Evolutionary conservation across 495 filamentous ascomycete species (phyloP), one percentile per base, ranked within the genome.

Genomic region (Alectoria sarmentosa): DNA sequence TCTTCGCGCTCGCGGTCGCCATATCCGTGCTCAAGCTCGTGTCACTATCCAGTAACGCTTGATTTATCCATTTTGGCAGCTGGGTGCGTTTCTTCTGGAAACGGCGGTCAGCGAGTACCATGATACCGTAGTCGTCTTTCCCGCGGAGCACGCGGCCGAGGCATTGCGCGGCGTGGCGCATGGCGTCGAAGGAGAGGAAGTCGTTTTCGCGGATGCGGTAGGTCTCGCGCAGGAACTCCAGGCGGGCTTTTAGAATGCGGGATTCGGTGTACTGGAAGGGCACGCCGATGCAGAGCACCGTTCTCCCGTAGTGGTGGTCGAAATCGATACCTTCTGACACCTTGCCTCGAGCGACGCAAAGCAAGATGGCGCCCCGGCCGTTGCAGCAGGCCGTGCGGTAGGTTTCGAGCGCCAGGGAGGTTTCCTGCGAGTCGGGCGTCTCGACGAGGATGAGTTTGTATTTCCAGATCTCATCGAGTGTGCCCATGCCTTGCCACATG

Each of bases 181-280:
- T 99, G 28, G 94, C 95, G 73, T 98, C 94, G 83, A 98, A 99
- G 42, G 95, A 98, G 3, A 99, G 77, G 73, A 99, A 99, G 72
- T 99, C 95, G 70, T 95, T 96, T 75, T 98, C 95, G 52, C 90
- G 84, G 74, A 99, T 99, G 54, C 92, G 89, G 78, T 97, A 99
- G 21, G 89, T 97, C 74, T 99, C 95, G 49, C 95, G 85, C 14
- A 99, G 79, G 74, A 99, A 99, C 73, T 98, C 91, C 26, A 99
- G 86, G 10, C 95, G 86, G 2, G 95, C 95, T 77, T 97, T 98
- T 39, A 99, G 81, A 65, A 99, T 98, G 38, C 94, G 86, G 3
- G 93, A 97, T 72, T 98, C 93, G 17, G 95, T 99, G 77, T 99
- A 99, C 74, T 99, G 95, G 79, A 97, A 99, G 0, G 95, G 95